These are phyloP conservation scores for Candida taoyuanica DNA, from an alignment of 805 yeast species.

Conservation along the genomic window DNA sequence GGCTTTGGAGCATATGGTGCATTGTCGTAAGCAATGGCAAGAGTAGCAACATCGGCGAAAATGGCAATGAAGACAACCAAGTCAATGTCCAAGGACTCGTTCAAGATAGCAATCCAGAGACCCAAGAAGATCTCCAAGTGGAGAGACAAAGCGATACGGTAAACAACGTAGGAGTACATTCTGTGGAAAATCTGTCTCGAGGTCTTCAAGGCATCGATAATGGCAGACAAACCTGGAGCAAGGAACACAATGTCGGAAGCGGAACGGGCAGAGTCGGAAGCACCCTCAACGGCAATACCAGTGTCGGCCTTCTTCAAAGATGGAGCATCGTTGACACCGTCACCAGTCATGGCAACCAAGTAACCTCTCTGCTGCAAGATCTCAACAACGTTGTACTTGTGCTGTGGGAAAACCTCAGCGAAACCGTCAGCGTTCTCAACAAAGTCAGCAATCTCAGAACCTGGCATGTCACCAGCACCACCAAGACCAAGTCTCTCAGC, in stretches of 20 bases:
- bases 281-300: conserved; percentile 99
- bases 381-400: conserved; percentile 93
- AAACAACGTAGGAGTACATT: conserved; percentile 96
- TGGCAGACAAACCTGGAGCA: conserved; percentile 94
- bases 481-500: conserved; percentile 96
- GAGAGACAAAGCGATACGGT: conserved; percentile 94
- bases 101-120: conserved; percentile 93
- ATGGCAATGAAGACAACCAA: conserved; percentile 94
- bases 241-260: conserved; percentile 96
- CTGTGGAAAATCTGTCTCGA: conserved; percentile 98
- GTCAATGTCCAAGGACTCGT: conserved; percentile 81
- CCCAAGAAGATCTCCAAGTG: conserved; percentile 94
- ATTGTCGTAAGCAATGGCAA: conserved; percentile 95
- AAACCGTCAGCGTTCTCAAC: conserved; percentile 98
- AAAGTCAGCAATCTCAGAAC: conserved; percentile 95
- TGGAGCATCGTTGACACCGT: conserved; percentile 98
- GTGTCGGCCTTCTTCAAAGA: conserved; percentile 93
- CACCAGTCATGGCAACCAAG: conserved; percentile 99
- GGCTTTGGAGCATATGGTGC: conserved; percentile 93
- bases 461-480: conserved; percentile 91
- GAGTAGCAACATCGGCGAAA: conserved; percentile 95
- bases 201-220: conserved; percentile 91
- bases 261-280: conserved; percentile 94
- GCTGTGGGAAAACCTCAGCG: conserved; percentile 98
- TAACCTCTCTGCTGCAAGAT: conserved; percentile 93